Base-by-base conservation (phyloP, 768 basidiomycete species). In the Trametes sanguinea region DNA sequence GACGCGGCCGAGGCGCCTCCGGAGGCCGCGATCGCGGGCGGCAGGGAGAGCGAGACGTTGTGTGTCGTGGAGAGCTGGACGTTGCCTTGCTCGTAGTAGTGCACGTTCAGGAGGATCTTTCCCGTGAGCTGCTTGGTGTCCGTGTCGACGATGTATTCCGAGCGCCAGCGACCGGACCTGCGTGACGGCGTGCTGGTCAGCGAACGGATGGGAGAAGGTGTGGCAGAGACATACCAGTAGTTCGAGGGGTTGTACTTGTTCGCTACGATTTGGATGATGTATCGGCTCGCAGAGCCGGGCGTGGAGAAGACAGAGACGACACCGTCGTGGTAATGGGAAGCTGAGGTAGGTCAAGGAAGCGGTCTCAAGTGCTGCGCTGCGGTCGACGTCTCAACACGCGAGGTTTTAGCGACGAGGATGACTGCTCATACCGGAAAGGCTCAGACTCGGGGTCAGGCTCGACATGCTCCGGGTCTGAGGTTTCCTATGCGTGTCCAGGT, bases 71-170 rank as follows among this genome's bases (percentile, higher is more conserved):
- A 81, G 35, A 99, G 82, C 83, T 98, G 97, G 35, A 95, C 94
- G 72, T 95, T 96, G 67, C 96, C 96, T 72, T 97, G 94, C 73
- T 99, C 97, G 70, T 95, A 98, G 71, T 98, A 98, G 74, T 99
- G 97, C 11, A 98, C 88, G 68, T 94, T 91, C 46, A 92, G 83
- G 7, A 88, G 78, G 14, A 97, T 84, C 68, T 79, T 84, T 0
- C 94, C 95, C n/a, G 76, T 74, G 5, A 97, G 79, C 61, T 75
- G 81, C 55, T 83, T 82, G 43, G 82, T 78, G 16, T 80, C 82
- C 42, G 91, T 73, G 72, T 96, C 86, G 51, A 97, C 78, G 8
- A 77, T 72, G 73, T 97, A 98, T 66, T 88, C 83, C 6, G 94
- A 95, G 42, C 95, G 85, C 96, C 96, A 98, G 72, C 95, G 81